A percentile compares a stretch with the other conserved stretches of the same genome.
phyloP scores from a whole-genome alignment of 805 yeast genomes.

The Metschnikowia picachoensis region DNA sequence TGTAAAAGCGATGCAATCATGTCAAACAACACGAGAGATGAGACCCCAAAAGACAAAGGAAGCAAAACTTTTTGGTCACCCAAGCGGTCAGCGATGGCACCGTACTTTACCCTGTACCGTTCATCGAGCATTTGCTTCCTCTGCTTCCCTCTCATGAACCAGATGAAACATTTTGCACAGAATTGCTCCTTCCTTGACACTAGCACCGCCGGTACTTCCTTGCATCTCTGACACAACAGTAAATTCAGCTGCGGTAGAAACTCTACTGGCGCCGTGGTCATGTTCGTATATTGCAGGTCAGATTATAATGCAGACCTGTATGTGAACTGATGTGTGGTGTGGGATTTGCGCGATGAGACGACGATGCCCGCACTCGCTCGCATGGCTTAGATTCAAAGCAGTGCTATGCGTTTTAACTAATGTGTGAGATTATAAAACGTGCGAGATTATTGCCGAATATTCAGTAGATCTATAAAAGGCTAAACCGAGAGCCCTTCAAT shows the following conservation, averaged over 20 bases:
- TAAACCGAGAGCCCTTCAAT: too few relatives aligned
- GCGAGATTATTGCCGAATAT: too few relatives aligned
- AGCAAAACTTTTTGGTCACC: conserved; percentile 47
- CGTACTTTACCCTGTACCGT: conserved; percentile 66
- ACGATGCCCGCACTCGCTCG: not conserved
- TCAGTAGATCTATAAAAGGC: too few relatives aligned
- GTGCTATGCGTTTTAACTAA: too few relatives aligned
- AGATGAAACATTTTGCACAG: conserved; percentile 63
- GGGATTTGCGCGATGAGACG: conserved; percentile 4
- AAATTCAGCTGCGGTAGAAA: conserved; percentile 7
- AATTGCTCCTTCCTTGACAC: conserved; percentile 61
- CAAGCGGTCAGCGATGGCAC: conserved; percentile 31
- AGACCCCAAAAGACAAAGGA: conserved; percentile 62
- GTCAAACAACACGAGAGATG: conserved; percentile 68
- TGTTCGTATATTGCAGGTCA: not conserved
- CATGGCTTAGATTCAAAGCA: too few relatives aligned
- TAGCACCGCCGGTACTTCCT: conserved; percentile 37
- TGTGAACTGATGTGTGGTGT: not conserved
- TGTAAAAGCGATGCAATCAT: conserved; percentile 55
- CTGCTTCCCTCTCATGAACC: conserved; percentile 75
- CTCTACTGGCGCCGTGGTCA: conserved; percentile 15
- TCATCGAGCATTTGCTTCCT: conserved; percentile 73
- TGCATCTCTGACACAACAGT: conserved; percentile 48
- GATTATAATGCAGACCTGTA: not conserved
- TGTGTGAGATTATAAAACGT: too few relatives aligned